A percentile compares a stretch with the other conserved stretches of the same genome.
phyloP scores from a whole-genome alignment of 2,329 filamentous ascomycete species.

The Fonsecaea multimorphosa region DNA sequence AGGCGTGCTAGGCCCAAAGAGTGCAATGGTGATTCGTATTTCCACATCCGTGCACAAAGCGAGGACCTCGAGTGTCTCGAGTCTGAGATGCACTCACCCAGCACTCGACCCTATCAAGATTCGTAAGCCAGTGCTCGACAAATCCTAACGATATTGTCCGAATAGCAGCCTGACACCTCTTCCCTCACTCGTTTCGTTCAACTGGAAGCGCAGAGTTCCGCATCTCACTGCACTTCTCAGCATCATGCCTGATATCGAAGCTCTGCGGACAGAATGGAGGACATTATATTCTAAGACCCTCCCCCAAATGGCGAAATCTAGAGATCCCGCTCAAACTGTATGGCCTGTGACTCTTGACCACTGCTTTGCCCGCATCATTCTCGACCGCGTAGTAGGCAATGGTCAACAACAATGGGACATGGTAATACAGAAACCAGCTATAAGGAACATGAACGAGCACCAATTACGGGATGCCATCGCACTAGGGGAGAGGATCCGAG shows the following conservation, averaged over 20 bases:
- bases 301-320: constrained; percentile 37
- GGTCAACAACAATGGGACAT: constrained; percentile 52
- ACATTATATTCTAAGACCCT: constrained; percentile 39
- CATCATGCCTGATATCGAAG: constrained; percentile 25
- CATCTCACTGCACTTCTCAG: background rate
- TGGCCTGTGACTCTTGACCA: constrained; percentile 50
- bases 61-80: background rate
- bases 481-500: constrained; percentile 47
- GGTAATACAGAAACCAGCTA: constrained; percentile 51
- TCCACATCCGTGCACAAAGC: background rate
- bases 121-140: background rate
- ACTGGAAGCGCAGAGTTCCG: background rate
- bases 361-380: constrained; percentile 41
- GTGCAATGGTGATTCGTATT: no score
- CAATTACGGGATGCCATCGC: constrained; percentile 49
- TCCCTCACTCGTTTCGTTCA: background rate
- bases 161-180: background rate
- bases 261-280: constrained; percentile 36
- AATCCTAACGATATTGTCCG: background rate
- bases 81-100: background rate
- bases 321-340: constrained; percentile 41
- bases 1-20: background rate
- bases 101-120: background rate
- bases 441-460: constrained; percentile 50
- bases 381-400: constrained; percentile 49